A percentile compares a stretch with the other conserved stretches of the same genome.
phyloP scores from a whole-genome alignment of 1,284 basidiomycete species.

The Ganoderma boninense region DNA sequence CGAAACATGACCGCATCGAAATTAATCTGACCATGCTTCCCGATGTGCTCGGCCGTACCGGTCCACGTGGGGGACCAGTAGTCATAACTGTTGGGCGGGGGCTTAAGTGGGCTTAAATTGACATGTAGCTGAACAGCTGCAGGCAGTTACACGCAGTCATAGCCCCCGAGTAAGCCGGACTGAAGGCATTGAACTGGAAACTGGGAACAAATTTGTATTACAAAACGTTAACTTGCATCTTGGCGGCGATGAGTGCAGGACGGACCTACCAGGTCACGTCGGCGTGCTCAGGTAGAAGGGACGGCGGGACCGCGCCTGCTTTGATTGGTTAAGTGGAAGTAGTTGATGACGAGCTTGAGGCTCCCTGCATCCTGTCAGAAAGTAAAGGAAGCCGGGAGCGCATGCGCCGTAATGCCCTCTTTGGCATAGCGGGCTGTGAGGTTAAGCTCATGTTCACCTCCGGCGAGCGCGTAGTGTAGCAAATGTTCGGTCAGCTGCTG shows the following conservation, averaged over 20 bases:
- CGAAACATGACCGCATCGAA: background rate
- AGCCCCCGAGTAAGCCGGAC: background rate
- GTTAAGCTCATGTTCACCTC: slow-evolving; percentile 1
- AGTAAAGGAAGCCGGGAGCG: background rate
- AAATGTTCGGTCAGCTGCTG: slow-evolving; percentile 8
- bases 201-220: background rate
- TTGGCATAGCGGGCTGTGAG: slow-evolving; percentile 3
- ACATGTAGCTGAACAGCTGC: background rate
- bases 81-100: background rate
- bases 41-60: background rate
- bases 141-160: background rate
- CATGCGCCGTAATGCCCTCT: slow-evolving; percentile 9
- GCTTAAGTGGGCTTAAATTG: background rate
- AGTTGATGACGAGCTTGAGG: background rate
- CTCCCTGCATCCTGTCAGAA: background rate
- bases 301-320: background rate
- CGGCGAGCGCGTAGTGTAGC: slow-evolving; percentile 15
- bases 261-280: background rate
- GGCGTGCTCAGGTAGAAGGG: background rate
- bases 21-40: background rate
- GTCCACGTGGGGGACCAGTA: background rate
- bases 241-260: too few relatives aligned
- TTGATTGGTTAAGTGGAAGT: background rate
- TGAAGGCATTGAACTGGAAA: background rate
- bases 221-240: background rate